phyloP scores from a whole-genome alignment of 805 yeast genomes.

The Yamadazyma nakazawae region DNA sequence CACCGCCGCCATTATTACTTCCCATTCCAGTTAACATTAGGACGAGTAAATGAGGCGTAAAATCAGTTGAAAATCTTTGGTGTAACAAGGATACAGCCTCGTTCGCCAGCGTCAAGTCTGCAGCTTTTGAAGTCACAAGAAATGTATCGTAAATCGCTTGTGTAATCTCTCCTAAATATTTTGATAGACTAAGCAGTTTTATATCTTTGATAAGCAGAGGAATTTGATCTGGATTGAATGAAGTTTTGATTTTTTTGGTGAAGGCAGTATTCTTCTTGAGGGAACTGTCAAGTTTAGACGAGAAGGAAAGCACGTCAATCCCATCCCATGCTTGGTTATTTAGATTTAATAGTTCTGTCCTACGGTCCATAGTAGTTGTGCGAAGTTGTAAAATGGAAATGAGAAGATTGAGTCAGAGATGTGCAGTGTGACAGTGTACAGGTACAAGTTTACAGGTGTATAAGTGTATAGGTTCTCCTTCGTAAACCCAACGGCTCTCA shows the following conservation, averaged over 20 bases:
- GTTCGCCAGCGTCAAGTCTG: slow-evolving; percentile 60
- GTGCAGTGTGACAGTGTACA: not conserved
- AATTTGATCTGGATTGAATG: slow-evolving; percentile 48
- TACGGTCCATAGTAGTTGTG: not conserved
- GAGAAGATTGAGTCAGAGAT: too few relatives aligned
- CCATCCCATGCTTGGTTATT: slow-evolving; percentile 57
- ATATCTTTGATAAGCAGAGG: slow-evolving; percentile 57
- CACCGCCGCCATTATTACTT: slow-evolving; percentile 40
- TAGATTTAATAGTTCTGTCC: slow-evolving; percentile 21
- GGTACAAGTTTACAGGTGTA: too few relatives aligned
- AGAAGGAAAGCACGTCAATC: slow-evolving; percentile 18
- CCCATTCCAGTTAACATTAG: slow-evolving; percentile 35
- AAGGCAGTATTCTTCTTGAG: slow-evolving; percentile 80
- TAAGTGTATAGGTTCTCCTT: too few relatives aligned
- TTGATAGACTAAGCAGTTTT: slow-evolving; percentile 58
- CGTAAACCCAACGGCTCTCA: too few relatives aligned
- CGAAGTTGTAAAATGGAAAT: not conserved
- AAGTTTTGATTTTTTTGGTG: slow-evolving; percentile 61
- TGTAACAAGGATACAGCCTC: slow-evolving; percentile 72
- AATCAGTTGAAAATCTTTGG: slow-evolving; percentile 59
- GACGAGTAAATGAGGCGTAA: slow-evolving; percentile 49
- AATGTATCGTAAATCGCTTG: slow-evolving; percentile 63
- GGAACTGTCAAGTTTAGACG: slow-evolving; percentile 59
- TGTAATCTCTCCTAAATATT: slow-evolving; percentile 69
- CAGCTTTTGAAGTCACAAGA: slow-evolving; percentile 45